Conservation (phyloP, 2,329 filamentous ascomycete genomes). For the Trichoderma sp. region DNA sequence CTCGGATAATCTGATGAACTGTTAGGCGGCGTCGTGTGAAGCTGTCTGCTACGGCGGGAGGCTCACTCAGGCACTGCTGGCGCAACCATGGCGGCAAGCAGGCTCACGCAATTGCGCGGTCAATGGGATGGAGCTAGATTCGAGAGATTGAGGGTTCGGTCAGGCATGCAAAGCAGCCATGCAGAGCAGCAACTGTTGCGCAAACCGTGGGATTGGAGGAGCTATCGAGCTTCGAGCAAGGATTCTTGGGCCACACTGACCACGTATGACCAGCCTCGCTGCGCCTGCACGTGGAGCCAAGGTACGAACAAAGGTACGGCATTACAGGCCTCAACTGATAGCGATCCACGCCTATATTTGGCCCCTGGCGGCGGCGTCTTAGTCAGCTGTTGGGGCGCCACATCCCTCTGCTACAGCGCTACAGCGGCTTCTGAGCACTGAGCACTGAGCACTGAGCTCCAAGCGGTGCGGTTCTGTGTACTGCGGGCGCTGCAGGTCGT, state of each 20-base stretch:
- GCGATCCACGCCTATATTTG: not conserved
- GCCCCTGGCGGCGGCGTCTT: not conserved
- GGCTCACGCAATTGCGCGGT: constrained; percentile 25
- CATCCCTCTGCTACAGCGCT: not conserved
- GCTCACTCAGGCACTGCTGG: constrained; percentile 74
- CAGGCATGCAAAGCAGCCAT: not conserved
- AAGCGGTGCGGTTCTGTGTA: not conserved
- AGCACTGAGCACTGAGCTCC: not conserved
- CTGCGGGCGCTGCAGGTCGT: not conserved
- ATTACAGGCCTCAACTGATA: not conserved
- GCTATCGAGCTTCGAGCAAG: constrained; percentile 16
- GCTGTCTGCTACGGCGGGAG: constrained; percentile 3
- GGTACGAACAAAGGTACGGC: not conserved
- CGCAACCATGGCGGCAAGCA: constrained; percentile 58
- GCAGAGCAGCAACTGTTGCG: not conserved
- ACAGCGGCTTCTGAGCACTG: not conserved
- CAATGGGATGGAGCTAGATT: constrained; percentile 2
- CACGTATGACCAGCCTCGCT: constrained; percentile 15
- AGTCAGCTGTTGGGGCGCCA: not conserved
- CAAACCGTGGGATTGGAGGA: constrained; percentile 12
- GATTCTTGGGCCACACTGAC: constrained; percentile 14
- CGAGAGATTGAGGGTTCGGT: not conserved
- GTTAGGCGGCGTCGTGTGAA: constrained; percentile 25
- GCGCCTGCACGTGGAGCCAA: constrained; percentile 15
- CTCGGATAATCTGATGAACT: constrained; percentile 73